These are phyloP conservation scores for Trichoderma gamsii DNA, from an alignment of 495 filamentous ascomycete species.

Conservation along the genomic window DNA sequence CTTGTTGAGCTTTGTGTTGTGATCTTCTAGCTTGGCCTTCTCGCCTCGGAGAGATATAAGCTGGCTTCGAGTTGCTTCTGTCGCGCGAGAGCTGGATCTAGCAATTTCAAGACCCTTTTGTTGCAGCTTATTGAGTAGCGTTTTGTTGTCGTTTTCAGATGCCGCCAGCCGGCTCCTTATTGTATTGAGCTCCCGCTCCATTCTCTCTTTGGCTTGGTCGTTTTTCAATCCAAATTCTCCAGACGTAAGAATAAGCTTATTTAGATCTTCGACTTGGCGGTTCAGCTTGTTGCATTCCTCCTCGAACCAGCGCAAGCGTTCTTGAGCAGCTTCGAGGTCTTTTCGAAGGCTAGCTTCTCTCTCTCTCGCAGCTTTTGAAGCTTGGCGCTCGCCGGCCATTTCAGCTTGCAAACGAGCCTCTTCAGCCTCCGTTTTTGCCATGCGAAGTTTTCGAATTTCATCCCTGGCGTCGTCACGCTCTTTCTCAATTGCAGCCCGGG, in stretches of 20 bases:
- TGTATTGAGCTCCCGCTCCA: conserved; percentile 88
- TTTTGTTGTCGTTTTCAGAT: conserved; percentile 96
- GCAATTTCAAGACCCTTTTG: conserved; percentile 98
- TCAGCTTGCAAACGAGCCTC: conserved; percentile 80
- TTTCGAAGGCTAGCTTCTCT: conserved; percentile 68
- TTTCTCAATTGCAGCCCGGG: conserved; percentile 67
- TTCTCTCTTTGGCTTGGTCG: conserved; percentile 87
- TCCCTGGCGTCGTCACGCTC: conserved; percentile 83
- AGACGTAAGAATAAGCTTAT: conserved; percentile 77
- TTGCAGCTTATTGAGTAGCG: conserved; percentile 90
- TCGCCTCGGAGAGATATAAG: conserved; percentile 73
- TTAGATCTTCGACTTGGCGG: conserved; percentile 71
- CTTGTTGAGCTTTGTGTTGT: conserved; percentile 70
- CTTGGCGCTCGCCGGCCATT: conserved; percentile 68
- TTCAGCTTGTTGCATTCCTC: conserved; percentile 68
- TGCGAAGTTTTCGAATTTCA: conserved; percentile 75
- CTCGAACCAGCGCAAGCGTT: conserved; percentile 66
- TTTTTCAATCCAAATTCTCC: conserved; percentile 79
- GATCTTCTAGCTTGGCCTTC: conserved; percentile 77
- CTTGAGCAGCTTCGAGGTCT: conserved; percentile 69
- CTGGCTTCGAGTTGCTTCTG: conserved; percentile 76
- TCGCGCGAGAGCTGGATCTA: conserved; percentile 77
- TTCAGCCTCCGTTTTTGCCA: conserved; percentile 76
- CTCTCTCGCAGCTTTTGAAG: conserved; percentile 72
- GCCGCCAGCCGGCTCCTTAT: conserved; percentile 85